A percentile compares a stretch with the other conserved stretches of the same genome.
Evolutionary conservation across 192 early-diverging fungal genomes (phyloP).

Genomic region (Coemansia sp.): DNA sequence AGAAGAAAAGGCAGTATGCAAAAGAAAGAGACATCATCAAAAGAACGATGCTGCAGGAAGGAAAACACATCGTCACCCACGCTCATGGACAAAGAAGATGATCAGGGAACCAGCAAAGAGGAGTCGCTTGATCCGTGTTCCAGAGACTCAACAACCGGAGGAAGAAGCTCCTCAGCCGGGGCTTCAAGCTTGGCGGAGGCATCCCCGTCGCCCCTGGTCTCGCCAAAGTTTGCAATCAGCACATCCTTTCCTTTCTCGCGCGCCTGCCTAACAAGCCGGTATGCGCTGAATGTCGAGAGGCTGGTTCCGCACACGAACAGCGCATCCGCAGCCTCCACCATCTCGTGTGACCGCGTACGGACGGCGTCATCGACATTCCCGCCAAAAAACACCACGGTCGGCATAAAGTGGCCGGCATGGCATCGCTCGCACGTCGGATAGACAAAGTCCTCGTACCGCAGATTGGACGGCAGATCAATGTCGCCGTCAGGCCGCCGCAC

Average conservation of each 20-base stretch:
- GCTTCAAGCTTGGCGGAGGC: conserved; percentile 38
- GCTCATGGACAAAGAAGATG: not conserved
- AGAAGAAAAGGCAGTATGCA: too few relatives aligned
- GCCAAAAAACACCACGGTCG: conserved; percentile 88
- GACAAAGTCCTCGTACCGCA: conserved; percentile 65
- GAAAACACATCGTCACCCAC: not conserved
- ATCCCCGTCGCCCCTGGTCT: conserved; percentile 68
- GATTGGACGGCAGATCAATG: conserved; percentile 61
- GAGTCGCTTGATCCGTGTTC: not conserved
- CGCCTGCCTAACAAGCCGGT: conserved; percentile 70
- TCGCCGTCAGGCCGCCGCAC: conserved; percentile 83
- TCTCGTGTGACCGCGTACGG: conserved; percentile 58
- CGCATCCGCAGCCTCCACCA: conserved; percentile 61
- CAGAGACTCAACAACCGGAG: conserved; percentile 17
- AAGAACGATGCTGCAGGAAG: not conserved
- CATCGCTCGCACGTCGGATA: conserved; percentile 76
- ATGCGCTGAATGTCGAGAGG: conserved; percentile 82
- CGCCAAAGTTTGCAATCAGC: conserved; percentile 73
- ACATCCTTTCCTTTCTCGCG: conserved; percentile 62
- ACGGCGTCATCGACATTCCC: conserved; percentile 69
- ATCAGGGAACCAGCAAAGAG: not conserved
- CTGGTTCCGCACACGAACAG: conserved; percentile 82
- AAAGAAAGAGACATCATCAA: too few relatives aligned
- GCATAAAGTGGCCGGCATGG: conserved; percentile 64
- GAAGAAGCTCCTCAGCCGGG: conserved; percentile 33